phyloP scores from a whole-genome alignment of 371 early-diverging fungal species.

The Actinomortierella ambigua region DNA sequence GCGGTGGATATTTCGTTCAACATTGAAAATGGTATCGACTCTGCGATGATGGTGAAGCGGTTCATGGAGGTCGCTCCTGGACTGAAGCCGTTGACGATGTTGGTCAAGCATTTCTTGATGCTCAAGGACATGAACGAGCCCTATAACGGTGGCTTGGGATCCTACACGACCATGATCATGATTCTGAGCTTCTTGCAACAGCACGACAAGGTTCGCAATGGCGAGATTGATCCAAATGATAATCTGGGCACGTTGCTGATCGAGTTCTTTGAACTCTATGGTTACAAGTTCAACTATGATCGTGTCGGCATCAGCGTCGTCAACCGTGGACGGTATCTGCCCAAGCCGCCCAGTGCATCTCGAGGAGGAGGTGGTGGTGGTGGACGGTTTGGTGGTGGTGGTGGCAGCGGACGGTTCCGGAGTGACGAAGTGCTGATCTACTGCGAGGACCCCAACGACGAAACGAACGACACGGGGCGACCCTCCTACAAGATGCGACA shows the following conservation, averaged over 20 bases:
- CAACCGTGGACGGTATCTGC: constrained; percentile 63
- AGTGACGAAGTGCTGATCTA: constrained; percentile 46
- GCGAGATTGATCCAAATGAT: constrained; percentile 67
- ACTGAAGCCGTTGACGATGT: constrained; percentile 28
- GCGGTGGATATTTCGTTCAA: constrained; percentile 42
- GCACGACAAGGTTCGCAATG: constrained; percentile 82
- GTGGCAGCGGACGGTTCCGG: constrained; percentile 7
- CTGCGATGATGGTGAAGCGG: constrained; percentile 13
- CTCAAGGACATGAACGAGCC: constrained; percentile 75
- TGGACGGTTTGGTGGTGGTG: constrained; percentile 14
- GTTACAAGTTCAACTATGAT: constrained; percentile 74
- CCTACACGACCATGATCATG: constrained; percentile 89
- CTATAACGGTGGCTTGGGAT: constrained; percentile 91
- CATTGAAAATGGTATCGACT: constrained; percentile 22
- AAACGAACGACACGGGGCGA: constrained; percentile 61
- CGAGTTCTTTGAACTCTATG: constrained; percentile 96
- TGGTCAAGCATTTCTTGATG: constrained; percentile 32
- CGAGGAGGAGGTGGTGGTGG: not conserved
- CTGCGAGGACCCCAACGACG: constrained; percentile 68
- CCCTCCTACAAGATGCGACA: constrained; percentile 43
- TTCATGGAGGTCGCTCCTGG: constrained; percentile 23
- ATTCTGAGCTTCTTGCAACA: constrained; percentile 87
- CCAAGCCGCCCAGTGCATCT: constrained; percentile 41
- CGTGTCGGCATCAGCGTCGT: constrained; percentile 71
- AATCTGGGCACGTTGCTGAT: constrained; percentile 91